Conservation (phyloP, 495 filamentous ascomycete species). For the Neurospora terricola region DNA sequence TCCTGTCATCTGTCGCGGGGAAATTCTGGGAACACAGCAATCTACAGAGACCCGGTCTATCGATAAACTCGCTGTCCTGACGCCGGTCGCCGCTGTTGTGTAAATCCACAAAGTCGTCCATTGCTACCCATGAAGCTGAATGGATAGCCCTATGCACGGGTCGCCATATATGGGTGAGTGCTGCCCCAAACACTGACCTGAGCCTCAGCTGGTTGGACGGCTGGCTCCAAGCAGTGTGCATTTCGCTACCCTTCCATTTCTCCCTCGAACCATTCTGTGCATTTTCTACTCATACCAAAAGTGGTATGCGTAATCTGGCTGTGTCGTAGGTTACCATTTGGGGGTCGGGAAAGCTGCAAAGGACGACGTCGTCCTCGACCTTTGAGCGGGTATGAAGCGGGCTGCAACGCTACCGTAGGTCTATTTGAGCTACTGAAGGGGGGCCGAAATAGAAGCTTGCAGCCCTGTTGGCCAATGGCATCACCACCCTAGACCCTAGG, state of each 20-base stretch:
- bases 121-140: not conserved
- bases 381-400: not conserved
- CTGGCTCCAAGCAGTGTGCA: not conserved
- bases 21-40: not conserved
- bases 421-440: not conserved
- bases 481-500: not conserved
- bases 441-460: not conserved
- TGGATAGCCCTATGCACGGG: not conserved
- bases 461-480: not conserved
- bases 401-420: not conserved
- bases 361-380: not conserved
- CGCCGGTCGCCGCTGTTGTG: not conserved
- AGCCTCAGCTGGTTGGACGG: not conserved
- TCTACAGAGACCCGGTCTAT: not conserved
- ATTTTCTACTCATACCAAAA: not conserved
- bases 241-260: not conserved
- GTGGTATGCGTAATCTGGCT: not conserved
- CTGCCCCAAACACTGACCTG: not conserved
- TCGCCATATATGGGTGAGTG: not conserved
- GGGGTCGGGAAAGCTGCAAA: not conserved
- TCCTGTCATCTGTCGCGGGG: not conserved
- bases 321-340: not conserved
- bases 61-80: not conserved
- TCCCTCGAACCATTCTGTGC: not conserved
- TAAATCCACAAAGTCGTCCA: not conserved